Conservation (phyloP, 2,329 filamentous ascomycete genomes). For the Paracoccidioides lutzii region DNA sequence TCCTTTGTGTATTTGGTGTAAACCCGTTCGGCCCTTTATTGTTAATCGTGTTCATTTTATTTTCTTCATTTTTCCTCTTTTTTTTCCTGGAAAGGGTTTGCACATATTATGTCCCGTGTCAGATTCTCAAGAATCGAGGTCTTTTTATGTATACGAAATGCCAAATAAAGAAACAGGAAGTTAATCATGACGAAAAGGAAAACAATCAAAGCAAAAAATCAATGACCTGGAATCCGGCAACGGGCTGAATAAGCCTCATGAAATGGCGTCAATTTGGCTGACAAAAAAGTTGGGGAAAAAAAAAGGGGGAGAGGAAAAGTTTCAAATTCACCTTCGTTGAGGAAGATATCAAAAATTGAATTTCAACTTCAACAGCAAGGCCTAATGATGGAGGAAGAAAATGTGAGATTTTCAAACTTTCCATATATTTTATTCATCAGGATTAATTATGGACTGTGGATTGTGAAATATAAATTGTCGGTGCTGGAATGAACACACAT, state of each 20-base stretch:
- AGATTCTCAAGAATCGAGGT: conserved; percentile 15
- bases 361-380: not conserved
- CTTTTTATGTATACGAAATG: conserved; percentile 28
- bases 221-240: conserved; percentile 22
- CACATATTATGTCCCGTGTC: conserved; percentile 26
- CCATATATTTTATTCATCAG: not conserved
- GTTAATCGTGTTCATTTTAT: not conserved
- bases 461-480: not conserved
- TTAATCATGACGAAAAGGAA: conserved; percentile 20
- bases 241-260: conserved; percentile 10
- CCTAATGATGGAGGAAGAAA: not conserved
- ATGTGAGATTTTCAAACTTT: not conserved
- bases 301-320: not conserved
- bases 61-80: conserved; percentile 6
- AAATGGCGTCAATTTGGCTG: conserved; percentile 29
- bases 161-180: not conserved
- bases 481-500: too few species aligned
- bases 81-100: conserved; percentile 14
- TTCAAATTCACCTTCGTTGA: not conserved
- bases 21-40: conserved; percentile 10
- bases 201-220: conserved; percentile 12
- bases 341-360: not conserved
- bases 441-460: not conserved
- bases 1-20: conserved; percentile 21
- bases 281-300: not conserved